phyloP scores from a whole-genome alignment of 768 basidiomycete species.

The Lactarius quietus region DNA sequence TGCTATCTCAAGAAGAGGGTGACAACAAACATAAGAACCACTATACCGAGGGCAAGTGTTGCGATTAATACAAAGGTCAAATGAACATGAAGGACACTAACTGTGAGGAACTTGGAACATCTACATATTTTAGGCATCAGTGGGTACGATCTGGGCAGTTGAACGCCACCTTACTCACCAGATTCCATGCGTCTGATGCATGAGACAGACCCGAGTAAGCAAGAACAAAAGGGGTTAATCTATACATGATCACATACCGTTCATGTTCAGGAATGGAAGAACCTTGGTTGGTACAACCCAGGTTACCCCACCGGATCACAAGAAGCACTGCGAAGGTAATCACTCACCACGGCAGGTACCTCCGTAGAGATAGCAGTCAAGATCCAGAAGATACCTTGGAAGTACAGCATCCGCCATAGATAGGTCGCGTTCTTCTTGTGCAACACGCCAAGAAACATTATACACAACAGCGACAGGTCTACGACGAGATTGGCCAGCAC shows the following conservation, averaged over 20 bases:
- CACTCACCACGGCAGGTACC: slow-evolving; percentile 23
- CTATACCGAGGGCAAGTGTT: background rate
- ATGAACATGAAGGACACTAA: slow-evolving; percentile 12
- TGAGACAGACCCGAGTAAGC: background rate
- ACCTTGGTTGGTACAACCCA: slow-evolving; percentile 8
- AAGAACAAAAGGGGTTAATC: background rate
- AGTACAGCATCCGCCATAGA: slow-evolving; percentile 25
- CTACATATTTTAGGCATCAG: slow-evolving; percentile 11
- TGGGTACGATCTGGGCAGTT: background rate
- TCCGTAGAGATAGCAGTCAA: slow-evolving; percentile 12
- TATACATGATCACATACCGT: slow-evolving; percentile 9
- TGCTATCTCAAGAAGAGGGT: background rate
- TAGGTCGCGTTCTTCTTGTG: slow-evolving; percentile 20
- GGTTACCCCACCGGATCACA: background rate
- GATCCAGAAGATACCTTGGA: slow-evolving; percentile 24
- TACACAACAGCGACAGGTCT: slow-evolving; percentile 19
- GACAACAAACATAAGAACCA: slow-evolving; percentile 24
- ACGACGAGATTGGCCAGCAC: slow-evolving; percentile 19
- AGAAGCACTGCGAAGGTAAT: background rate
- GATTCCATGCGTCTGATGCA: slow-evolving; percentile 21
- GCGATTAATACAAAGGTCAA: background rate
- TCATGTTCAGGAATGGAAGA: slow-evolving; percentile 21
- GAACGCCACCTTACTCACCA: slow-evolving; percentile 2
- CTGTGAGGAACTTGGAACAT: slow-evolving; percentile 27
- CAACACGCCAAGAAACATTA: slow-evolving; percentile 24